phyloP scores from a whole-genome alignment of 768 basidiomycete species.

The Lactarius vividus region DNA sequence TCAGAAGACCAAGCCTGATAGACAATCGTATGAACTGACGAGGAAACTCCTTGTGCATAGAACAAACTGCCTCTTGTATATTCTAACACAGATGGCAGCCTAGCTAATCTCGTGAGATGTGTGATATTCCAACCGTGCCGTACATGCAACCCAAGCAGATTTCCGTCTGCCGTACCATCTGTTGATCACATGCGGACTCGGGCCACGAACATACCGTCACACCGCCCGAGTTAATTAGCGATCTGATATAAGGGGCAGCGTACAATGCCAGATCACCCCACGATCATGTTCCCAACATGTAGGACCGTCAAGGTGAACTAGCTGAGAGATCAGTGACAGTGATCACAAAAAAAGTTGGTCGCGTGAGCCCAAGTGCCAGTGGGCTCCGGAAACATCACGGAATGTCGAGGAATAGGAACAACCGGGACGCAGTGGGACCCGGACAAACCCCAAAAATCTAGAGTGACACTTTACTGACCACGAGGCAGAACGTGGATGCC shows the following conservation, averaged over 20 bases:
- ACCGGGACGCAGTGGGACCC: neutral
- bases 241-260: neutral
- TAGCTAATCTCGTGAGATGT: neutral
- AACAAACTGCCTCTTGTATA: neutral
- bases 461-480: neutral
- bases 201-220: neutral
- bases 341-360: neutral
- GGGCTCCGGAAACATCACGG: neutral
- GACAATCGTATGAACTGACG: neutral
- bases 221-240: neutral
- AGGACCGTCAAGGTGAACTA: neutral
- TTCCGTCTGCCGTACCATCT: neutral
- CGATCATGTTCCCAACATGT: neutral
- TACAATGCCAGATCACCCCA: neutral
- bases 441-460: neutral
- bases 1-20: neutral
- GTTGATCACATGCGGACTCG: neutral
- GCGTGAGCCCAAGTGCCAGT: neutral
- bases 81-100: neutral
- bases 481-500: neutral
- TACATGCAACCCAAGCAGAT: neutral
- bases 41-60: neutral
- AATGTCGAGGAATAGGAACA: neutral
- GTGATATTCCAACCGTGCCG: neutral
- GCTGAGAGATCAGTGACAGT: neutral